Base-by-base conservation (phyloP, 2,329 filamentous ascomycete species). In the Ceratocystis variospora region DNA sequence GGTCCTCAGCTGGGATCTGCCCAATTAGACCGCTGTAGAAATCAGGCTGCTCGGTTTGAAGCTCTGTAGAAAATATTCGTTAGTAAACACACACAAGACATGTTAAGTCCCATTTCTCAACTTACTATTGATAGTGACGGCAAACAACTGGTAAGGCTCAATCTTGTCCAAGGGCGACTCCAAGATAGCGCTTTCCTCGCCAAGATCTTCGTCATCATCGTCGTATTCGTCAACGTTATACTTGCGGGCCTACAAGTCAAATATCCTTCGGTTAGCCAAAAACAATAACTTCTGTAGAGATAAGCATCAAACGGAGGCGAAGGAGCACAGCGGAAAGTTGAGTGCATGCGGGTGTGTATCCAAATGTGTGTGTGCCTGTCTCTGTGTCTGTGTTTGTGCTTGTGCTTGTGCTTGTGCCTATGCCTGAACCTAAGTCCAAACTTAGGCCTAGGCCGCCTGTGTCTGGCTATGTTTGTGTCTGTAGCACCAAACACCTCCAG, bases 161-260 rank as follows among this genome's bases (percentile, higher is more conserved):
- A 99, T 82, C 78, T 94, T 94, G 76, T 99, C 94, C 28, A 99
- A 81, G 17, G 93, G 92, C 12, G 93, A 96, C 76, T 99, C 94
- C 1, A 99, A 83, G 63, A 97, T 80, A 68, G 90, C 88, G 74
- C 92, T 93, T 72, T 97, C 94, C 75, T 97, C 93, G 19, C 95
- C 85, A 59, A 96, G 86, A 65, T 96, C 92, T 66, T 96, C 91
- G 31, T 92, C 89, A 1, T 68, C 66, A 17, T 68, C 66, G 19
- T 67, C 66, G 50, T 90, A 90, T 62, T 76, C 75, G 41, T 83
- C 80, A 33, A 86, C 83, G 69, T 87, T 86, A 75, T 94, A 93
- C 74, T 94, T 95, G 72, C 90, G 87, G 12, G 91, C 90, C 86
- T 90, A 70, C 4, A 66, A 41, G 10, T 41, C 12, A 41, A 33